phyloP scores from a whole-genome alignment of 2,329 filamentous ascomycete species.

The Trichoderma cornu-damae region DNA sequence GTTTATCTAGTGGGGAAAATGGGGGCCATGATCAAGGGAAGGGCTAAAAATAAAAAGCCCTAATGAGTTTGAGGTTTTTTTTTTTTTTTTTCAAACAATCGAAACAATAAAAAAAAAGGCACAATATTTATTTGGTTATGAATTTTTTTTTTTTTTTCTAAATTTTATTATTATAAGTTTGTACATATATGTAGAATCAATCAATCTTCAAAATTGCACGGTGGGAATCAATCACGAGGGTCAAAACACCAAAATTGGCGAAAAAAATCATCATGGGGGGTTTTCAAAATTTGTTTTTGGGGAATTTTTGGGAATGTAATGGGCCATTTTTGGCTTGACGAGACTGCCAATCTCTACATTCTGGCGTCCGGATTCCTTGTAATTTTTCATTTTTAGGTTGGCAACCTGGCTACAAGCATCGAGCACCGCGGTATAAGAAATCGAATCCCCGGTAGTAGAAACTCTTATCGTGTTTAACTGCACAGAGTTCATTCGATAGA shows the following conservation, averaged over 20 bases:
- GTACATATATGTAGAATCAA: too few relatives aligned
- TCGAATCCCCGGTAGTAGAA: background rate
- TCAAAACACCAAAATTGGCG: background rate
- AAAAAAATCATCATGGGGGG: background rate
- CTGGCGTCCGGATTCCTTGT: background rate
- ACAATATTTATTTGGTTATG: too few relatives aligned
- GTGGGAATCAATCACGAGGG: too few relatives aligned
- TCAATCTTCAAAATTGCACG: too few relatives aligned
- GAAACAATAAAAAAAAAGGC: too few relatives aligned
- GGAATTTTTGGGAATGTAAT: too few relatives aligned
- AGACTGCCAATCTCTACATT: background rate
- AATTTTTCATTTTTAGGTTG: background rate
- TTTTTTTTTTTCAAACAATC: too few relatives aligned
- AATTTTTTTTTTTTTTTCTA: too few relatives aligned
- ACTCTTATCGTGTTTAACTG: background rate
- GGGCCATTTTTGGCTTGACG: background rate
- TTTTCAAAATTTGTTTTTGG: background rate
- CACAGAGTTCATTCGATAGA: background rate
- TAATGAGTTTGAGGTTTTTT: too few relatives aligned
- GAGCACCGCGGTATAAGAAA: slow-evolving; percentile 1
- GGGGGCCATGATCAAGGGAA: background rate
- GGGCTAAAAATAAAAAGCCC: too few relatives aligned
- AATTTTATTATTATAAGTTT: too few relatives aligned
- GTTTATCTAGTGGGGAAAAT: background rate
- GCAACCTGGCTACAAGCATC: background rate